Evolutionary conservation across 148 eudicot species (phyloP).

Genomic region (Spergularia marina): DNA sequence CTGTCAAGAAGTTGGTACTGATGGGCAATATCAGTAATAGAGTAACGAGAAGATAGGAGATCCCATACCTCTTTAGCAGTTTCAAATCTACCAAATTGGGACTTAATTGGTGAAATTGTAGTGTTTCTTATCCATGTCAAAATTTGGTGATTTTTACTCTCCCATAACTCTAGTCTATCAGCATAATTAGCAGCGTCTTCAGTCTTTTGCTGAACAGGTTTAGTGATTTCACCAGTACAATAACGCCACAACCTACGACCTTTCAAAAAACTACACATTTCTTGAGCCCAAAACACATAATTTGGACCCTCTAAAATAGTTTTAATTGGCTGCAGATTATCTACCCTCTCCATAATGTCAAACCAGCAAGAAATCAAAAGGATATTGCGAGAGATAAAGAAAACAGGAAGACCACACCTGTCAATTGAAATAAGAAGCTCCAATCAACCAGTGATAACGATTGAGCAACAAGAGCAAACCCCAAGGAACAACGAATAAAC

Average conservation of each 20-base stretch:
- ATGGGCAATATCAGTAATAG: conserved; percentile 11
- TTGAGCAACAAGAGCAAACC: too few relatives aligned
- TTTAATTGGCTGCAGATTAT: conserved; percentile 3
- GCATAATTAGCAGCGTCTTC: neutral
- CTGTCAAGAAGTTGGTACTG: conserved; percentile 7
- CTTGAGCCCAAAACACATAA: conserved; percentile 11
- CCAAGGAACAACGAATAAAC: too few relatives aligned
- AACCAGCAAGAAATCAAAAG: neutral
- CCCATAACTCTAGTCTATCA: conserved; percentile 12
- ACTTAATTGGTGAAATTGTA: neutral
- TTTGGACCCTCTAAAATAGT: conserved; percentile 9
- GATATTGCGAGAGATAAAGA: too few relatives aligned
- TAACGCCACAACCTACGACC: conserved; percentile 8
- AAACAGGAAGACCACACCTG: too few relatives aligned
- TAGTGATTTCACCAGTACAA: neutral
- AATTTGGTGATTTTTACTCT: conserved; percentile 15
- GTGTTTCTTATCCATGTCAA: neutral
- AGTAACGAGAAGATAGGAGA: neutral
- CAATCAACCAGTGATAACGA: too few relatives aligned
- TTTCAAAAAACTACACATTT: conserved; percentile 6
- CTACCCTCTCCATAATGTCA: neutral
- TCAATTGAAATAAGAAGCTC: too few relatives aligned
- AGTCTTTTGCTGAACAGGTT: neutral
- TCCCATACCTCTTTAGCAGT: conserved; percentile 12
- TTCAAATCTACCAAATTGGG: conserved; percentile 15